Conservation (phyloP, 2,329 filamentous ascomycete species). For the Clonostachys byssicola region DNA sequence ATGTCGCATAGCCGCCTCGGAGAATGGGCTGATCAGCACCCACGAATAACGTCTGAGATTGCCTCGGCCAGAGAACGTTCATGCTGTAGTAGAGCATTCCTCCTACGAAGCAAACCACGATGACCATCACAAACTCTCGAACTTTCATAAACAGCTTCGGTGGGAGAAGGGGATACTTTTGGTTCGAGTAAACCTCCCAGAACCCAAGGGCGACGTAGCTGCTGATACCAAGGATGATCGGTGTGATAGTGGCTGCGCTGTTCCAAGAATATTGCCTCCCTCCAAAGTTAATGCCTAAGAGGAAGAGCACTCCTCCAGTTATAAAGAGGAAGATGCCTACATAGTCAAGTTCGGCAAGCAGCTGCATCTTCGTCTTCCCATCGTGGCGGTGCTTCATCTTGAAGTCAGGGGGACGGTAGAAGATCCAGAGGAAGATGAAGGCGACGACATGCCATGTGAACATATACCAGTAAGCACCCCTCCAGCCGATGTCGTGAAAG, state of each 20-base stretch:
- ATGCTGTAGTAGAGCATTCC: conserved; percentile 23
- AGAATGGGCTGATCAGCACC: conserved; percentile 12
- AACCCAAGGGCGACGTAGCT: conserved; percentile 18
- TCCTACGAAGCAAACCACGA: conserved; percentile 21
- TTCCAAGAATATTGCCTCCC: conserved; percentile 20
- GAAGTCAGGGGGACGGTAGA: conserved; percentile 28
- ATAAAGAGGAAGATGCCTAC: conserved; percentile 18
- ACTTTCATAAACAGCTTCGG: conserved; percentile 18
- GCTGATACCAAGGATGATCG: conserved; percentile 19
- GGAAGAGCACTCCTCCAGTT: conserved; percentile 15
- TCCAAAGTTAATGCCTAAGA: conserved; percentile 20
- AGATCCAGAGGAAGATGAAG: conserved; percentile 12
- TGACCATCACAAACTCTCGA: conserved; percentile 19
- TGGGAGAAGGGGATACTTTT: conserved; percentile 20
- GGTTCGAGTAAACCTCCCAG: conserved; percentile 16
- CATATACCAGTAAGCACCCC: conserved; percentile 24
- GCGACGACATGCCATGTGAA: conserved; percentile 20
- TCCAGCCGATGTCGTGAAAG: conserved; percentile 17
- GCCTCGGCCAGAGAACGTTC: conserved; percentile 21
- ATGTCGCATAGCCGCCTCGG: conserved; percentile 17
- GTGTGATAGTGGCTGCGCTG: conserved; percentile 15
- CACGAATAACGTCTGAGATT: conserved; percentile 17
- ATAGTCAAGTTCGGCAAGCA: conserved; percentile 15
- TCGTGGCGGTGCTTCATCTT: conserved; percentile 22
- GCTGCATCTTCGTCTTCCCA: conserved; percentile 14